These are phyloP conservation scores for Xeromyces bisporus DNA, from an alignment of 495 filamentous ascomycete species.

Conservation along the genomic window DNA sequence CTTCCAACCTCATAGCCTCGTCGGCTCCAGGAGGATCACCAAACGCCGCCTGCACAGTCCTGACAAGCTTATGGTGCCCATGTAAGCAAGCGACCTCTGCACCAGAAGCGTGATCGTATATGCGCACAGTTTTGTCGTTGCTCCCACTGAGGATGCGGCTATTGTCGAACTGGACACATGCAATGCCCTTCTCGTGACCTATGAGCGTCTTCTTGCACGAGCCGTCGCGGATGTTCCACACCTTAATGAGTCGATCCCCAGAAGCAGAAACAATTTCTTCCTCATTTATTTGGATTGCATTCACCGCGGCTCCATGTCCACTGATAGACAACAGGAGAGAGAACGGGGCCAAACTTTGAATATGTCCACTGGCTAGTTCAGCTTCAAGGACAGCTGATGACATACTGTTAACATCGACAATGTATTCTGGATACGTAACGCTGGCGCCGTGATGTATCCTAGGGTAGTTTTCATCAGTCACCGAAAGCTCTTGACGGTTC, in stretches of 20 bases:
- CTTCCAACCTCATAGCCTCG: conserved; percentile 53
- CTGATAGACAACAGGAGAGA: conserved; percentile 60
- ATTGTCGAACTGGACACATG: conserved; percentile 95
- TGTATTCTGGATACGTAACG: conserved; percentile 36
- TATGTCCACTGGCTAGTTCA: conserved; percentile 20
- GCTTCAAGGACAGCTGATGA: conserved; percentile 27
- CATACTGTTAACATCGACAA: conserved; percentile 34
- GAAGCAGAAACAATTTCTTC: conserved; percentile 85
- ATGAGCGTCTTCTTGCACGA: conserved; percentile 55
- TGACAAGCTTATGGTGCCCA: conserved; percentile 68
- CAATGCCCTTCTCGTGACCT: conserved; percentile 89
- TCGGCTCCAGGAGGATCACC: conserved; percentile 69
- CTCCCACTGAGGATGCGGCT: conserved; percentile 90
- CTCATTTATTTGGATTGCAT: conserved; percentile 81
- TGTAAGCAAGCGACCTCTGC: conserved; percentile 76
- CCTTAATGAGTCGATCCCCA: conserved; percentile 76
- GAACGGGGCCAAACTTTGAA: conserved; percentile 36
- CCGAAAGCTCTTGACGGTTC: conserved; percentile 55
- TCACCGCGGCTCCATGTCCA: conserved; percentile 82
- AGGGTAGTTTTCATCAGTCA: conserved; percentile 54
- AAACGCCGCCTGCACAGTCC: conserved; percentile 87
- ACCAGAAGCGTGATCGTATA: conserved; percentile 71
- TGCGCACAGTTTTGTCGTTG: conserved; percentile 85
- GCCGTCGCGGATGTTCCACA: conserved; percentile 81
- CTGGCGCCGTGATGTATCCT: conserved; percentile 17